phyloP scores from a whole-genome alignment of 805 yeast species.

The Metschnikowia anglica region DNA sequence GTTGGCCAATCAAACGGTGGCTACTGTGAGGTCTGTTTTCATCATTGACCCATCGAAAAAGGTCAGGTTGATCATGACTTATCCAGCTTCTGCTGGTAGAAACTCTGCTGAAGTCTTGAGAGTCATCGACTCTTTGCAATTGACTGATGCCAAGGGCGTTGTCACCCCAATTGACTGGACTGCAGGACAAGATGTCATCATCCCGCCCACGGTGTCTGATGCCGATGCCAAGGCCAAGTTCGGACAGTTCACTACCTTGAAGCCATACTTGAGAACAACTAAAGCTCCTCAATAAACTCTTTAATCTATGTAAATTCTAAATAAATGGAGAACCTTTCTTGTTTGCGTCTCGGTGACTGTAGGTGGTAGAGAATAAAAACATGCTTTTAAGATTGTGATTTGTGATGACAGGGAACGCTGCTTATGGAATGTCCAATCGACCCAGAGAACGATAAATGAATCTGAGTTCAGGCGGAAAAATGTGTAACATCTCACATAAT shows the following conservation, averaged over 20 bases:
- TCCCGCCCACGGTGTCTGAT: slow-evolving; percentile 63
- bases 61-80: slow-evolving; percentile 60
- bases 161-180: slow-evolving; percentile 76
- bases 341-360: no score
- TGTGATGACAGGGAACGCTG: no score
- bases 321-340: no score
- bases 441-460: no score
- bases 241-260: slow-evolving; percentile 60
- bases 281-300: slow-evolving; percentile 24
- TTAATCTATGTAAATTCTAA: no score
- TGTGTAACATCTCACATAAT: no score
- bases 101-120: slow-evolving; percentile 73
- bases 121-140: slow-evolving; percentile 67
- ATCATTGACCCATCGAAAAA: slow-evolving; percentile 67
- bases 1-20: slow-evolving; percentile 60
- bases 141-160: slow-evolving; percentile 57
- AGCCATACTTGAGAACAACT: slow-evolving; percentile 64
- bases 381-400: no score
- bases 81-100: slow-evolving; percentile 75
- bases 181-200: slow-evolving; percentile 70
- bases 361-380: no score
- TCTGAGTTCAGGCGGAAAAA: no score
- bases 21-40: slow-evolving; percentile 71
- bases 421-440: no score
- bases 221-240: slow-evolving; percentile 58